A percentile compares a stretch with the other conserved stretches of the same genome.
These are phyloP conservation scores for Pichia sp. DNA, from an alignment of 1,139 yeast species.

Conservation along the genomic window DNA sequence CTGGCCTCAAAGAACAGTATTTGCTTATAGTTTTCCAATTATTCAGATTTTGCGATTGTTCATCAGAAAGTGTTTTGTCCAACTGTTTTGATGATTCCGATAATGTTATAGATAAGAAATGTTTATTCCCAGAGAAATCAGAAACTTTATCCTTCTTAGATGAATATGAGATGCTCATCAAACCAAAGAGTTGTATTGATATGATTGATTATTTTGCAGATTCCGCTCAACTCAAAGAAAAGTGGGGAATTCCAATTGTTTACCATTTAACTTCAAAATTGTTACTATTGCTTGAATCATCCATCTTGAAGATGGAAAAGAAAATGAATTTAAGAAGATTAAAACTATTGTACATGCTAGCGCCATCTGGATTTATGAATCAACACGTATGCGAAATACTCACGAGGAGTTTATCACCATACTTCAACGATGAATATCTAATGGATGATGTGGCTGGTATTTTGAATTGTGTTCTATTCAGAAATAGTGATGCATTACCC, in stretches of 20 bases:
- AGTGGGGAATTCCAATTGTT: constrained; percentile 40
- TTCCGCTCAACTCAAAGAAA: constrained; percentile 13
- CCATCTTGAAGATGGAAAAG: constrained; percentile 31
- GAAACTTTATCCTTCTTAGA: constrained; percentile 10
- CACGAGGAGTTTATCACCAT: constrained; percentile 28
- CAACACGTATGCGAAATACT: constrained; percentile 29
- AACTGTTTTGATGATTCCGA: background rate
- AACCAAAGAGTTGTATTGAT: constrained; percentile 21
- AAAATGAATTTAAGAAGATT: constrained; percentile 38
- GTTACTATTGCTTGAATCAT: constrained; percentile 30
- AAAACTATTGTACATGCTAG: constrained; percentile 38
- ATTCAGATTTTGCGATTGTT: constrained; percentile 40
- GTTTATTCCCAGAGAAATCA: constrained; percentile 5
- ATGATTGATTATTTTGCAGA: constrained; percentile 16
- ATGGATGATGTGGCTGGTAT: constrained; percentile 32
- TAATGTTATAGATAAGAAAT: background rate
- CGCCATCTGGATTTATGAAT: constrained; percentile 23
- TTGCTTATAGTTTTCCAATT: constrained; percentile 34
- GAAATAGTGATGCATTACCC: background rate
- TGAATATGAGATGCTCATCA: constrained; percentile 20
- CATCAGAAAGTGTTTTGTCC: constrained; percentile 12
- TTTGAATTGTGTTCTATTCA: constrained; percentile 20
- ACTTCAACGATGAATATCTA: constrained; percentile 24
- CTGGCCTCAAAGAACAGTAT: constrained; percentile 31
- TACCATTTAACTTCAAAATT: constrained; percentile 42